A percentile compares a stretch with the other conserved stretches of the same genome.
phyloP scores from a whole-genome alignment of 2,329 filamentous ascomycete genomes.

The Hysterium pulicare region DNA sequence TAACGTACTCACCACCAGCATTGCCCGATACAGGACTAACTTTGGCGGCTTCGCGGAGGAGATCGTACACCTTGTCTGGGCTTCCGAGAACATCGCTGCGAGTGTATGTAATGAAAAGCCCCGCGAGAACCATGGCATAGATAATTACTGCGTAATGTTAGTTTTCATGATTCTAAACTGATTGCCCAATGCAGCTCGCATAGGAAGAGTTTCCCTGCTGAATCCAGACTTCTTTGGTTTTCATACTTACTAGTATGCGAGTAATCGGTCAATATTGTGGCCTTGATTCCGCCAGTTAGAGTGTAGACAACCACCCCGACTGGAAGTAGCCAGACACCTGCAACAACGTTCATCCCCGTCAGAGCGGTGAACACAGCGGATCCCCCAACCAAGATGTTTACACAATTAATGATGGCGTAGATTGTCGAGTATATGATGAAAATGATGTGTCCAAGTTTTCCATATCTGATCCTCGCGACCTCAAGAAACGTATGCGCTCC shows the following conservation, averaged over 20 bases:
- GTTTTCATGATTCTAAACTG: too few species aligned
- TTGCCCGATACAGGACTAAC: constrained; percentile 75
- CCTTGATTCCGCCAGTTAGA: constrained; percentile 22
- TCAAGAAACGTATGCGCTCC: constrained; percentile 23
- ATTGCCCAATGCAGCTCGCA: too few species aligned
- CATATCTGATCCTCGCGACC: constrained; percentile 9
- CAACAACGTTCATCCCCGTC: constrained; percentile 22
- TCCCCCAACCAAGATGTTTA: constrained; percentile 16
- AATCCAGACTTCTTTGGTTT: too few species aligned
- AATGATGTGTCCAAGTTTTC: constrained; percentile 6
- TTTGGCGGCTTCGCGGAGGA: constrained; percentile 64
- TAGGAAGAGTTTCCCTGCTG: too few species aligned
- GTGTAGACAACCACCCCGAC: constrained; percentile 24
- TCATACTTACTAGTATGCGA: too few species aligned
- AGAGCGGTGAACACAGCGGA: constrained; percentile 14
- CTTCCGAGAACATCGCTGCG: constrained; percentile 70
- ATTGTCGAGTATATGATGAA: constrained; percentile 10
- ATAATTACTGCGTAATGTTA: constrained; percentile 72
- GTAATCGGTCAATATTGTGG: constrained; percentile 20
- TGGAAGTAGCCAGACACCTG: constrained; percentile 21
- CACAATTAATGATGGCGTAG: constrained; percentile 4
- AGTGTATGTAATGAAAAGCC: constrained; percentile 77
- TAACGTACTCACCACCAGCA: constrained; percentile 77
- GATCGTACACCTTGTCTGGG: constrained; percentile 73
- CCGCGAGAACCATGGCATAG: constrained; percentile 79